Evolutionary conservation across 768 basidiomycete genomes (phyloP), one percentile per base, ranked within the genome.

Genomic region (Russula sp.): DNA sequence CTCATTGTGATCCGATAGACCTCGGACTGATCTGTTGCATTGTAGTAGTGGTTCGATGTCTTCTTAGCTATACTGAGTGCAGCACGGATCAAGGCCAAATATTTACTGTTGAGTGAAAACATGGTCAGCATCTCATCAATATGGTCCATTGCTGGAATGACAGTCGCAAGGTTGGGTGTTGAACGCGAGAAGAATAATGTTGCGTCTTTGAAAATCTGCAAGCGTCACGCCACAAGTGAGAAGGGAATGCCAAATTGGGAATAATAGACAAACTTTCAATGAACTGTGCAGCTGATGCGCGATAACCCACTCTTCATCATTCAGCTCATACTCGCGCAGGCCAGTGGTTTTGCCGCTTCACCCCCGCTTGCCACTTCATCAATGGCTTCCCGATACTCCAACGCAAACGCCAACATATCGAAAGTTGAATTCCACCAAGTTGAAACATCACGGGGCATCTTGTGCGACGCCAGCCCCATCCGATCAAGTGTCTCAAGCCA

Each of bases 321-420:
- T 14, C 26, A 57, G 28, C 20, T 26, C 40, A 44, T 30, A 57
- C 6, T 42, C 3, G 9, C 56, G 1, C 0, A 57, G 28, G 7
- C 30, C 30, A 30, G 30, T 6, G 1, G 5, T 30, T 30, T 30
- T 30, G 30, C 30, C 7, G 30, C n/a, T n/a, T n/a, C n/a, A n/a
- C n/a, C n/a, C n/a, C n/a, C n/a, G n/a, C 30, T 30, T 40, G 36
- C 75, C 64, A 46, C 78, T 56, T 2, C 30, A 30, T 30, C 6
- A 7, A 30, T 30, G 3, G 72, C 75, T 3, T 20, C 36, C 7
- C 69, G 64, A 61, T 78, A 74, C 6, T 72, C 48, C 10, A 73
- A 11, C 0, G 75, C 73, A 63, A 76, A 73, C 1, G 69, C 49
- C 1, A 79, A 63, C 77, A 80, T 30, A 30, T 30, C 30, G 7